Base-by-base conservation (phyloP, 1,139 yeast species). In the Yarrowia galli region DNA sequence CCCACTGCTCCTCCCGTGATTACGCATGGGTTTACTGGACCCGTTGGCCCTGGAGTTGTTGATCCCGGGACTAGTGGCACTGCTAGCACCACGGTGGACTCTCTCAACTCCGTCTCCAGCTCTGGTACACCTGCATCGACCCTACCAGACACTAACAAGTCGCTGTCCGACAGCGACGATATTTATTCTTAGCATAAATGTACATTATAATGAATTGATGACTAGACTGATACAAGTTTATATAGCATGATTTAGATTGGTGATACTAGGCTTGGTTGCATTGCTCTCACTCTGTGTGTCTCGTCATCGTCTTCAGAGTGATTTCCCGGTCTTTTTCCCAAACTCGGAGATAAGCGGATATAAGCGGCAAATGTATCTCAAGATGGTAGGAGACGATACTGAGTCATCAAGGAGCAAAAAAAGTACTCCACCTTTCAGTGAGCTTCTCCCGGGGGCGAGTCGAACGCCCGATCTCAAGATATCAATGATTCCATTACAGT, bases 121-220 rank as follows among this genome's bases (percentile, higher is more conserved):
- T 48, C 23, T 4, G 56, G 25, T 1, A 49, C 56, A 1, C 56
- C 56, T 32, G 56, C 56, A 49, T 49, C 56, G 40, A 49, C 56
- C 2, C 32, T 53, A 2, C 60, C 60, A 36, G 56, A 61, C 66
- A 46, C 66, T 61, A 46, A 61, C 66, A 48, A 61, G 40, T 58
- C 64, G 46, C 51, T 58, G 6, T 58, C 64, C 42, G 64, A 58
- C 51, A 58, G 64, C 36, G 64, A 58, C 43, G 66, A 61, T 61
- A 61, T 61, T 61, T 61, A 61, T 61, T 61, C 66, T 23, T 61
- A 61, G 56, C 66, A 61, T 61, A 28, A 43, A 23, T 61, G 66
- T 46, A 61, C 56, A 46, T 46, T 61, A 61, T 46, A 20, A 43
- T 43, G 46, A 28, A 16, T 46, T n/a, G 23, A 23, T 25, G 28